Evolutionary conservation across 441 rosid genomes (phyloP), one percentile per base, ranked within the genome.

Genomic region (Croton laevigatus): DNA sequence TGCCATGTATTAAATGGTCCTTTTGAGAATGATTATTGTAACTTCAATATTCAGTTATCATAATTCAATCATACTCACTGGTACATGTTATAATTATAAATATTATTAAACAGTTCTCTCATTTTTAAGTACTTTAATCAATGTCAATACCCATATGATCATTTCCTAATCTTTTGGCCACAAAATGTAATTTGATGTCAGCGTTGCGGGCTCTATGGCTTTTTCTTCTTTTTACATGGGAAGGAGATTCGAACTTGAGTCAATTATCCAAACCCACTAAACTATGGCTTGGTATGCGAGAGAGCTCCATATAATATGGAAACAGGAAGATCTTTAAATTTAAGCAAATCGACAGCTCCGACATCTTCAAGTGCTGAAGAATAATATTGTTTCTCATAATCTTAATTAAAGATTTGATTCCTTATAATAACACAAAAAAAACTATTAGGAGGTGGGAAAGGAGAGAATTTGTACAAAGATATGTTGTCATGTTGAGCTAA

Each of bases 401-500:
- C 40, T 23, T 12, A 44, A 59, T 23, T 12, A 44, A 63, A 5
- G 48, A 60, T 68, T 57, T 52, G 4, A 38, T 70, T 48, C 23
- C 66, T 48, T 11, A 9, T 49, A 17, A 46, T 45, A 44, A 52
- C 42, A 17, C 37, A 53, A 44, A 52, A 22, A 9, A 40, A 7
- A 68, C 8, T 61, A 60, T n/a, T 58, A 19, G 19, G 40, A 52
- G 36, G 46, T n/a, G 57, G 42, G 11, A 38, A 3, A 17, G 4
- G 12, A 27, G 42, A 13, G 10, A 52, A 45, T 19, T 27, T 67
- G 10, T 1, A 65, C 42, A 19, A 36, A 53, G 32, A 54, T 37
- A 59, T 65, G 34, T n/a, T n/a, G n/a, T n/a, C n/a, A n/a, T n/a
- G n/a, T 19, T 48, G 42, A 65, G 44, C 60, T 46, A 70, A 59